phyloP scores from a whole-genome alignment of 1,284 basidiomycete species.

The Puccinia hordei region DNA sequence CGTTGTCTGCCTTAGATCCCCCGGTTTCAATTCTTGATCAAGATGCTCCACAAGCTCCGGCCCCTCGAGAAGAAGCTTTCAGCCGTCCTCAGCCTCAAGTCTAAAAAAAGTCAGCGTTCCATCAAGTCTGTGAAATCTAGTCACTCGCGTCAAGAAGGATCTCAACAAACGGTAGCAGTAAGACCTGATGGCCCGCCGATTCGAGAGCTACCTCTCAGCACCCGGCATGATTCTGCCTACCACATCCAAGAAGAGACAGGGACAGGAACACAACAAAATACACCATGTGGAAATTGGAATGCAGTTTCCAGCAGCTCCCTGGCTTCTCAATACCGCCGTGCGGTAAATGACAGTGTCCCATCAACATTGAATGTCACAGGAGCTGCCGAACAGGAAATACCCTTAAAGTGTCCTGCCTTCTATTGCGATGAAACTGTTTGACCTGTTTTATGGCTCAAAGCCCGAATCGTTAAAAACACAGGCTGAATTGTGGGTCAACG shows the following conservation, averaged over 20 bases:
- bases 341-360: conserved; percentile 9
- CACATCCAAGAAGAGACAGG: background rate
- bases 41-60: conserved; percentile 21
- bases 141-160: background rate
- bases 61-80: conserved; percentile 22
- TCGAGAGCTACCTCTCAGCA: background rate
- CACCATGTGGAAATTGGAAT: background rate
- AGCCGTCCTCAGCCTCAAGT: conserved; percentile 4
- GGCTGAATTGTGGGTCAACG: conserved; percentile 36
- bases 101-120: conserved; percentile 20
- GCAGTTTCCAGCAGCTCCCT: background rate
- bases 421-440: conserved; percentile 20
- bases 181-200: background rate
- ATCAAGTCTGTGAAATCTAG: background rate
- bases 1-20: background rate
- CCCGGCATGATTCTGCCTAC: background rate
- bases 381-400: background rate
- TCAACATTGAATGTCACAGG: background rate
- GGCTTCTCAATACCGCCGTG: conserved; percentile 13
- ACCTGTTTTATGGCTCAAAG: conserved; percentile 20
- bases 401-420: background rate
- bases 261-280: background rate
- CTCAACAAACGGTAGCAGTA: background rate
- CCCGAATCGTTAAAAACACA: conserved; percentile 40
- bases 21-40: background rate